Conservation (phyloP, 495 filamentous ascomycete species). For the Echria macrotheca region DNA sequence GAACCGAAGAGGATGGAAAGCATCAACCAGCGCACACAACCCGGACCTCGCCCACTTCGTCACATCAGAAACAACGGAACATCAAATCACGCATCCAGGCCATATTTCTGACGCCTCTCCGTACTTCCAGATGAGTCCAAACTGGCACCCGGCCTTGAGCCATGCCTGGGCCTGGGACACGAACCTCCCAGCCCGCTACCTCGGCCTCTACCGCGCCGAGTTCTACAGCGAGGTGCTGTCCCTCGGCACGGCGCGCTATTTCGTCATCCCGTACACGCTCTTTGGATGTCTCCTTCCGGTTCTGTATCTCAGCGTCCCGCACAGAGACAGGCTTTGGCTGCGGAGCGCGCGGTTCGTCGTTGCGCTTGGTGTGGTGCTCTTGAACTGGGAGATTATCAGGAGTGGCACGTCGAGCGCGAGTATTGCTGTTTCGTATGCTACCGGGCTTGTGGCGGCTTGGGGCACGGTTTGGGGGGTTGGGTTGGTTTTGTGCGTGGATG, state of each 20-base stretch:
- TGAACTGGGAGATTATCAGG: constrained; percentile 38
- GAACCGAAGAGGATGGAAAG: too few relatives aligned
- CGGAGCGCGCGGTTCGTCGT: constrained; percentile 49
- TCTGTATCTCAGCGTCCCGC: constrained; percentile 56
- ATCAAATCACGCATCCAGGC: too few relatives aligned
- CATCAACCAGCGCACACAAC: too few relatives aligned
- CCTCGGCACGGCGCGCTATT: constrained; percentile 44
- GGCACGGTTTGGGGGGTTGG: constrained; percentile 57
- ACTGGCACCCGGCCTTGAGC: too few relatives aligned
- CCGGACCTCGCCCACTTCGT: too few relatives aligned
- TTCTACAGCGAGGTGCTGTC: constrained; percentile 14
- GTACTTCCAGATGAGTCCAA: too few relatives aligned
- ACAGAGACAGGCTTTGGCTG: constrained; percentile 43
- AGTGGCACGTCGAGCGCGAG: constrained; percentile 42
- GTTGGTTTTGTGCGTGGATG: constrained; percentile 58
- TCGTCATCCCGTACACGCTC: constrained; percentile 52
- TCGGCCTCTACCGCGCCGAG: constrained; percentile 3
- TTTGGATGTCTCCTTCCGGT: constrained; percentile 47
- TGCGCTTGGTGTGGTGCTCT: constrained; percentile 36
- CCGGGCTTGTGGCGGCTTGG: constrained; percentile 63
- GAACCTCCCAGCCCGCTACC: constrained; percentile 12
- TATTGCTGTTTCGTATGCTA: constrained; percentile 59
- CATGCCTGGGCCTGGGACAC: too few relatives aligned
- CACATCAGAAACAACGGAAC: too few relatives aligned
- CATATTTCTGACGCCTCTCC: too few relatives aligned